Evolutionary conservation across 805 yeast genomes (phyloP), one percentile per base, ranked within the genome.

Genomic region (Tetrapisispora phaffii): DNA sequence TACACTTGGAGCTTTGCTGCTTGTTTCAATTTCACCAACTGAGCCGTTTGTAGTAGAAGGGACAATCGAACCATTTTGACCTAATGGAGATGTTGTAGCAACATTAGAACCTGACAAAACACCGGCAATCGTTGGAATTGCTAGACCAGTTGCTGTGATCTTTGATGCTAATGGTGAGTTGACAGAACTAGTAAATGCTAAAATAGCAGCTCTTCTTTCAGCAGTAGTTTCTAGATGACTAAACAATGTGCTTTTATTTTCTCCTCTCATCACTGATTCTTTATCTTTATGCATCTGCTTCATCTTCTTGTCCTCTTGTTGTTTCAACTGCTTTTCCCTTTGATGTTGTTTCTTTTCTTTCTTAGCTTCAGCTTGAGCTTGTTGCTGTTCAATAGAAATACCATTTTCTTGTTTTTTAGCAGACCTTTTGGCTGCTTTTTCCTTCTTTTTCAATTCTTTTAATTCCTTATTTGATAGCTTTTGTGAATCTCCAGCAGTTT

Each of bases 351-450:
- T 65, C 46, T 62, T 71, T 58, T 60, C 75, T 68, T 58, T 69
- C 66, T 65, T 71, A 65, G 50, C 70, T 66, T 54, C 72, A 46
- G 67, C 63, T 52, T 55, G 63, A 37, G 58, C 52, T 37, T 62
- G 63, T 50, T 65, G 71, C 41, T 64, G 67, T 51, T 69, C 68
- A 33, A 63, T 54, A 17, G 72, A 60, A 38, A 78, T 75, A 29
- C 82, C 88, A 42, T 70, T 74, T 7, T 79, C 81, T 52, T 75
- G 84, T 59, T 85, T 88, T 51, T 80, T 78, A 2, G 96, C 95
- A 2, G 96, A 93, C 61, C 97, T 74, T 62, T 86, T 85, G 34
- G 93, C 95, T 13, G 93, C 93, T 67, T 90, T 89, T 58, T 88
- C 95, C 55, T 78, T 78, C 70, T 88, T 89, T 62, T 87, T 85